Percentiles rank a stretch among this genome's conserved stretches.
Conservation (phyloP, 768 basidiomycete genomes). For the Russula foetens region DNA sequence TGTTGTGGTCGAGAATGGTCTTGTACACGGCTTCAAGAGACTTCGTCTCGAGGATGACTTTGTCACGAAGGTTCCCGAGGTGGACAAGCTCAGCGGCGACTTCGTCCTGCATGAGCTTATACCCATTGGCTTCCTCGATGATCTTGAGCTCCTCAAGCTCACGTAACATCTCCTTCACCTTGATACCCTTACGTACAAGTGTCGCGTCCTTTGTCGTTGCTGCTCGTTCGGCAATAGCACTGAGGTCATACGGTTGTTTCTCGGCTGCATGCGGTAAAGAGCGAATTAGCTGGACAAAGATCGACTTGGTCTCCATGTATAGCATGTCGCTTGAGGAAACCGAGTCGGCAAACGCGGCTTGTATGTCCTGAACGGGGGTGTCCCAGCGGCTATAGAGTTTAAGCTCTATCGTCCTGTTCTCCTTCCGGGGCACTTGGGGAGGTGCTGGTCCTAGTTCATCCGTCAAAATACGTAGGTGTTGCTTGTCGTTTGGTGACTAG, state of each 20-base stretch:
- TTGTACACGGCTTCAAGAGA: slow-evolving; percentile 96
- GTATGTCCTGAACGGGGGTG: slow-evolving; percentile 96
- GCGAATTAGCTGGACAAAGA: slow-evolving; percentile 95
- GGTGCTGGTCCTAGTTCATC: slow-evolving; percentile 95
- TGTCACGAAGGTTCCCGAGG: slow-evolving; percentile 93
- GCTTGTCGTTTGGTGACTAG: slow-evolving; percentile 95
- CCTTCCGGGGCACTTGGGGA: slow-evolving; percentile 93
- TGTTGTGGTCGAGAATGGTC: slow-evolving; percentile 99
- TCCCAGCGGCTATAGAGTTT: slow-evolving; percentile 97
- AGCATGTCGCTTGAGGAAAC: slow-evolving; percentile 97
- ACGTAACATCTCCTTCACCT: slow-evolving; percentile 98
- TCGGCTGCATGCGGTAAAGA: slow-evolving; percentile 82
- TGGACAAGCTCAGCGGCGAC: slow-evolving; percentile 93
- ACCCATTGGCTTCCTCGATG: slow-evolving; percentile 75
- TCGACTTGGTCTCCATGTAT: slow-evolving; percentile 99
- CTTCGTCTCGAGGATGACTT: slow-evolving; percentile 86
- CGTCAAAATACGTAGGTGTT: slow-evolving; percentile 91
- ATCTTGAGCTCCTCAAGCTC: slow-evolving; percentile 89
- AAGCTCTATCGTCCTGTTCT: slow-evolving; percentile 90
- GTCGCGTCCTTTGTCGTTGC: slow-evolving; percentile 97
- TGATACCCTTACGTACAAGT: slow-evolving; percentile 95
- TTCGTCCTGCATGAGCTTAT: slow-evolving; percentile 95
- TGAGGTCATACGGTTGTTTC: slow-evolving; percentile 82
- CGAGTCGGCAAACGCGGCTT: slow-evolving; percentile 93
- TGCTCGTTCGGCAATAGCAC: slow-evolving; percentile 85